These are phyloP conservation scores for Phialemoniopsis sp. DNA, from an alignment of 2,329 filamentous ascomycete species.

Conservation along the genomic window DNA sequence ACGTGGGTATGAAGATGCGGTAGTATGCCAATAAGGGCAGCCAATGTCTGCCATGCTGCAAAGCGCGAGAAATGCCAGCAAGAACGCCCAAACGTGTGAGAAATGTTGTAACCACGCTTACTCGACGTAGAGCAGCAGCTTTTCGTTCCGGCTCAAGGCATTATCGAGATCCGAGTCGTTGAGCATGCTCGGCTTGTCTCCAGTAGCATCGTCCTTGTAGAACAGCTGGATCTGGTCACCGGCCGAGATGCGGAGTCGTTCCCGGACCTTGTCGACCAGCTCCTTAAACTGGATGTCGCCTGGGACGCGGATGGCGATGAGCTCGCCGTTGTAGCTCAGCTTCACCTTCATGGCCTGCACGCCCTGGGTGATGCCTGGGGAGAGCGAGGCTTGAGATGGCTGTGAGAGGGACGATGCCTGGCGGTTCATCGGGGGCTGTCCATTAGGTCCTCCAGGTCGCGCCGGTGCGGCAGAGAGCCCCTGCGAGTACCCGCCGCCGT, in stretches of 20 bases:
- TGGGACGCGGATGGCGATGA: constrained; percentile 87
- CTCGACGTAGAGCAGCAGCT: constrained; percentile 74
- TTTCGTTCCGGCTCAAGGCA: constrained; percentile 80
- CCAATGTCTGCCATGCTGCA: no score
- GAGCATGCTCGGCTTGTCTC: constrained; percentile 68
- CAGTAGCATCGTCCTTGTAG: constrained; percentile 81
- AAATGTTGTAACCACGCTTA: constrained; percentile 28
- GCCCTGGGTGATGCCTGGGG: constrained; percentile 39
- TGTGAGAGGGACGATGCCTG: constrained; percentile 45
- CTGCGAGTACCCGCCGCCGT: constrained; percentile 34
- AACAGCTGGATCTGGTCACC: constrained; percentile 72
- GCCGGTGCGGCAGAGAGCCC: constrained; percentile 39
- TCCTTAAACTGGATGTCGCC: constrained; percentile 73
- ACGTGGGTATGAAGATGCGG: no score
- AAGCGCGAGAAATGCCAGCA: no score
- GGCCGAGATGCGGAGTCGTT: constrained; percentile 70
- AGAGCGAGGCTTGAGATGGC: constrained; percentile 53
- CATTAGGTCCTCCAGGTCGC: constrained; percentile 25
- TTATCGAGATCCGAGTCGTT: constrained; percentile 78
- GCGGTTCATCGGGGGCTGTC: constrained; percentile 33
- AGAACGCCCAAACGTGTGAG: neutral
- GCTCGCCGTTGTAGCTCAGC: constrained; percentile 86
- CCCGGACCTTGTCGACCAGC: constrained; percentile 78
- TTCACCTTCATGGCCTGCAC: constrained; percentile 80
- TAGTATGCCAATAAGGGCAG: no score